Evolutionary conservation across 495 filamentous ascomycete genomes (phyloP).

Genomic region (Penicillium cosmopolitanum): DNA sequence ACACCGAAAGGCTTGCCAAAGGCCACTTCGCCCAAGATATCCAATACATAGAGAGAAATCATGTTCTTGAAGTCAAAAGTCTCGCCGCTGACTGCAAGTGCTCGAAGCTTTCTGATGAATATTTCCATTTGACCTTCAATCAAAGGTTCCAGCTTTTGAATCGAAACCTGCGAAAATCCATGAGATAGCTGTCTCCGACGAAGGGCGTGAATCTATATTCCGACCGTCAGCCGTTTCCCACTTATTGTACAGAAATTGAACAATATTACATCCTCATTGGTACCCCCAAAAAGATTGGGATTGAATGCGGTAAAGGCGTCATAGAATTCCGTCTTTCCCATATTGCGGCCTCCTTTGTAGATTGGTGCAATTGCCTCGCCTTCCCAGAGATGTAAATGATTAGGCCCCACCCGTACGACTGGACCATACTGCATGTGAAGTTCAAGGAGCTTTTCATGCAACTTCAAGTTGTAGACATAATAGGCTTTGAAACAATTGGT

Average conservation of each 20-base stretch:
- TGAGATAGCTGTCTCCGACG: neutral
- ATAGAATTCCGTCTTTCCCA: conserved; percentile 1
- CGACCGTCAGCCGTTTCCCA: neutral
- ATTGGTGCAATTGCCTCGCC: neutral
- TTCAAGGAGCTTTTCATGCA: neutral
- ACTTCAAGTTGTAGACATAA: neutral
- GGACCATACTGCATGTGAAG: neutral
- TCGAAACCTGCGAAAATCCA: neutral
- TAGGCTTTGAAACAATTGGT: neutral
- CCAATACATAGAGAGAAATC: neutral
- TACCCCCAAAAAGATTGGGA: neutral
- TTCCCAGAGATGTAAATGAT: neutral
- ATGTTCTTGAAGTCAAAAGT: neutral
- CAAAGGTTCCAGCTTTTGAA: neutral
- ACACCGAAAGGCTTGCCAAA: neutral
- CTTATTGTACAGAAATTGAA: neutral
- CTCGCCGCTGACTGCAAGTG: neutral
- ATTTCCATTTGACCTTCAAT: neutral
- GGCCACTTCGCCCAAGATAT: neutral
- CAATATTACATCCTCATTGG: neutral
- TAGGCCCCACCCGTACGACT: neutral
- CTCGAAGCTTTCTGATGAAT: neutral
- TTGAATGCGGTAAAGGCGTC: neutral
- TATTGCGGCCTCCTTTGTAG: neutral
- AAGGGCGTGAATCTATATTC: neutral